These are phyloP conservation scores for Phytophthora palmivora DNA, from an alignment of 352 stramenopile genomes.

Conservation along the genomic window DNA sequence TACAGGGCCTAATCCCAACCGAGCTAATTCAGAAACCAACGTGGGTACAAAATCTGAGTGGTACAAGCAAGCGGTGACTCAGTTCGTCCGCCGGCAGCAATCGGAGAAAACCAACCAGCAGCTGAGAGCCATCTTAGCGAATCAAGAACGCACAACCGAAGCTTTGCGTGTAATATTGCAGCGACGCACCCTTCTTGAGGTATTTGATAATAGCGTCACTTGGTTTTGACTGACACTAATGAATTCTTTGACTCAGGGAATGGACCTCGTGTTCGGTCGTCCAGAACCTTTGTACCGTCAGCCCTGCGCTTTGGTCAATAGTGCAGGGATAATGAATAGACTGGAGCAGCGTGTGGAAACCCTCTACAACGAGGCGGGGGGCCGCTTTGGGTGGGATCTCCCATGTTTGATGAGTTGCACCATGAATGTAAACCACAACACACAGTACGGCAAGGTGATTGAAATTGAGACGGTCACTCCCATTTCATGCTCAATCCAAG, in stretches of 20 bases:
- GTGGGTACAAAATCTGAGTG: constrained; percentile 3
- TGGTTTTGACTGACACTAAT: not conserved
- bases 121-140: constrained; percentile 18
- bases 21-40: not conserved
- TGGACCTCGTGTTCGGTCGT: constrained; percentile 23
- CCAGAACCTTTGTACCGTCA: constrained; percentile 6
- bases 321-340: constrained; percentile 7
- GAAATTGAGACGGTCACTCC: constrained; percentile 31
- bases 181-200: constrained; percentile 6
- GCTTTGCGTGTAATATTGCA: constrained; percentile 14
- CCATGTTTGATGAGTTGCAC: constrained; percentile 20
- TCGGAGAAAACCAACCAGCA: constrained; percentile 22
- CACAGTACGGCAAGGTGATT: constrained; percentile 28
- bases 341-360: constrained; percentile 20
- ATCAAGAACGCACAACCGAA: constrained; percentile 11
- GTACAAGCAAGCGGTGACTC: constrained; percentile 6
- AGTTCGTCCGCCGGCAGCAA: constrained; percentile 25
- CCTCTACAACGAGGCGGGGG: constrained; percentile 13
- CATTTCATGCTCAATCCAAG: constrained; percentile 20
- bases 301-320: constrained; percentile 2
- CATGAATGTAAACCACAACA: constrained; percentile 24
- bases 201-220: not conserved
- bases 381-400: constrained; percentile 11
- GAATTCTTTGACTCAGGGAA: constrained; percentile 11
- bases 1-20: not conserved